Evolutionary conservation across 2,329 filamentous ascomycete genomes (phyloP), one percentile per base, ranked within the genome.

Genomic region (Colletotrichum tofieldiae): DNA sequence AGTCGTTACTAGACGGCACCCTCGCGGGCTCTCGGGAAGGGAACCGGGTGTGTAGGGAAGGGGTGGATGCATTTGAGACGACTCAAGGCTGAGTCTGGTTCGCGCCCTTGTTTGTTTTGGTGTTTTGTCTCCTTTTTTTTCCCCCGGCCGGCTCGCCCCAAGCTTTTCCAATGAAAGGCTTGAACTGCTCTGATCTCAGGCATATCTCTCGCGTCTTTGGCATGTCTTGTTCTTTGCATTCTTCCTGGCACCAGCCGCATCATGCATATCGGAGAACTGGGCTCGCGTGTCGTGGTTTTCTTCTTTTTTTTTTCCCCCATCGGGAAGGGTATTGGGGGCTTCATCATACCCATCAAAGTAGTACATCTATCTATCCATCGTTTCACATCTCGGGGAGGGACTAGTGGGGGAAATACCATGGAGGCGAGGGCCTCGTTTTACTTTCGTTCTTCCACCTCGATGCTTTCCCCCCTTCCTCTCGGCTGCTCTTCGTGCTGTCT

Each of bases 331-430:
- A 8, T 43, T 43, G 16, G 41, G 20, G 49, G 39, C 61, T 29
- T 61, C 49, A 54, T 55, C 47, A 65, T 35, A 52, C 49, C 49
- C 62, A 45, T 45, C 51, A 65, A 65, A 45, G 23, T 37, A 37
- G 35, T 37, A 8, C 11, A 37, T 9, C 35, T 37, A 37, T 9
- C 35, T 37, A 37, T 37, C 35, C 35, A 37, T 37, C 11, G 35
- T 37, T 37, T 37, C 7, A 37, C 35, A 37, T 37, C 8, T 2
- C 35, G 35, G 35, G 41, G 32, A 60, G 64, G 51, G 43, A 51
- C n/a, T 60, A 51, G 68, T 23, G 71, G 71, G 71, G 71, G 71
- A 73, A 63, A 73, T 71, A 73, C 71, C 71, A 73, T 37, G 35
- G 55, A 61, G 65, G 60, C 35, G 26, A 45, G 35, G 52, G 23